Conservation (phyloP, 495 filamentous ascomycete species). For the Barbatosphaeria neglecta region DNA sequence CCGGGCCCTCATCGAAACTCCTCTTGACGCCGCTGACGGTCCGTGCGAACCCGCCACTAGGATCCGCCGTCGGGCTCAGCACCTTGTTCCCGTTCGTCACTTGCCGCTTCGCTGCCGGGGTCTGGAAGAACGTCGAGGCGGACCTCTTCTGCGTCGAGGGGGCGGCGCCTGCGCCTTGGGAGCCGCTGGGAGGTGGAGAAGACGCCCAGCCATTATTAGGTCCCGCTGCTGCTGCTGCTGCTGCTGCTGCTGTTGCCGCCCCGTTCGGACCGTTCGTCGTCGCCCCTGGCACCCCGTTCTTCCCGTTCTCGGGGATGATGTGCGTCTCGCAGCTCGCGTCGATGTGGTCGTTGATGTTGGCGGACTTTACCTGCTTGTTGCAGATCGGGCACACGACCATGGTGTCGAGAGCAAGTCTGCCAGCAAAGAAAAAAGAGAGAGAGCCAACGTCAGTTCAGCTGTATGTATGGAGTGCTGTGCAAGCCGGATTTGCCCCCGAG, state of each 20-base stretch:
- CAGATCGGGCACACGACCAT: conserved; percentile 81
- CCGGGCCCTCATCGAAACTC: conserved; percentile 32
- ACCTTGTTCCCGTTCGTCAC: conserved; percentile 12
- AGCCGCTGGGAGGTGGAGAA: conserved; percentile 22
- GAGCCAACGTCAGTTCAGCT: too few relatives aligned
- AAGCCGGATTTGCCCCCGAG: too few relatives aligned
- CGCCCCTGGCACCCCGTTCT: conserved; percentile 5
- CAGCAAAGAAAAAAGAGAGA: background rate
- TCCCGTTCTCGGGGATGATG: conserved; percentile 22
- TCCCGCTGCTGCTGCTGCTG: too few relatives aligned
- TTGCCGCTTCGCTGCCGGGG: conserved; percentile 47
- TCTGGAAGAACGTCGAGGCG: conserved; percentile 69
- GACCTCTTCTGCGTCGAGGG: conserved; percentile 35
- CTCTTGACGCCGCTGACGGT: conserved; percentile 22
- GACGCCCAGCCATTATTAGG: background rate
- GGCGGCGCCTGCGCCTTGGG: conserved; percentile 26
- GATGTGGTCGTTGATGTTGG: conserved; percentile 82
- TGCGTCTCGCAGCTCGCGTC: conserved; percentile 68
- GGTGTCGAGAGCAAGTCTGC: background rate
- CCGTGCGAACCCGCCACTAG: conserved; percentile 3
- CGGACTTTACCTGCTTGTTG: conserved; percentile 56
- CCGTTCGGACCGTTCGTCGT: too few relatives aligned
- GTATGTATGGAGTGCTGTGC: too few relatives aligned
- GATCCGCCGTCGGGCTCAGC: conserved; percentile 13
- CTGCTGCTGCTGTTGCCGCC: too few relatives aligned